Base-by-base conservation (phyloP, 495 filamentous ascomycete species). In the Penicillium flavigenum region DNA sequence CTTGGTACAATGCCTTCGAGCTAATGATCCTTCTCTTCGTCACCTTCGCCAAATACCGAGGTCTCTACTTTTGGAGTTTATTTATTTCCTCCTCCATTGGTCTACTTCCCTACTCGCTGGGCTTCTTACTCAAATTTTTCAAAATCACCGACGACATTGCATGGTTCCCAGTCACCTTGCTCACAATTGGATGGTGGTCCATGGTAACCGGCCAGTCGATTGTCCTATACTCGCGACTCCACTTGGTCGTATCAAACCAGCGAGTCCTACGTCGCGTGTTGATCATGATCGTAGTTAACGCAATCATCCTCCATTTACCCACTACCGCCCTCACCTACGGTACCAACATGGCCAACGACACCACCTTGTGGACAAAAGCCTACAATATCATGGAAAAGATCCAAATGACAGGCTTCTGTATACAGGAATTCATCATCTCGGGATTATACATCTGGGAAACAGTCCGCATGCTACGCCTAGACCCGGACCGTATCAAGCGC, bases 201-300 rank as follows among this genome's bases (percentile, higher is more conserved):
- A 87, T 87, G 83, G 83, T 89, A 4, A 86, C 83, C 0, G 85
- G 84, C 17, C 85, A 88, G 65, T 83, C 83, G 5, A 62, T 88
- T 41, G 85, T 89, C 11, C 74, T 89, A 19, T 89, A 84, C 70
- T 88, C 85, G 3, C 80, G 86, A n/a, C 77, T 89, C 5, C 83
- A 88, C 62, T 71, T 88, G 42, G 74, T 89, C 38, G 68, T 82
- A 29, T 70, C 71, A 24, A 79, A 81, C 26, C 71, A 70, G n/a
- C 70, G 68, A 26, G 64, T 77, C 17, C 72, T 87, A 3, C 76
- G 79, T 20, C 67, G 70, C 31, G 77, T 87, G 1, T 72, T 84
- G 16, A 64, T 50, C 52, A 86, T 87, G 81, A 87, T 89, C 60
- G 68, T 85, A 11, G 46, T 81, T 64, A 71, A 86, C 68, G 82